Conservation (phyloP, 140 eudicot genomes). For the Stevia rebaudiana region DNA sequence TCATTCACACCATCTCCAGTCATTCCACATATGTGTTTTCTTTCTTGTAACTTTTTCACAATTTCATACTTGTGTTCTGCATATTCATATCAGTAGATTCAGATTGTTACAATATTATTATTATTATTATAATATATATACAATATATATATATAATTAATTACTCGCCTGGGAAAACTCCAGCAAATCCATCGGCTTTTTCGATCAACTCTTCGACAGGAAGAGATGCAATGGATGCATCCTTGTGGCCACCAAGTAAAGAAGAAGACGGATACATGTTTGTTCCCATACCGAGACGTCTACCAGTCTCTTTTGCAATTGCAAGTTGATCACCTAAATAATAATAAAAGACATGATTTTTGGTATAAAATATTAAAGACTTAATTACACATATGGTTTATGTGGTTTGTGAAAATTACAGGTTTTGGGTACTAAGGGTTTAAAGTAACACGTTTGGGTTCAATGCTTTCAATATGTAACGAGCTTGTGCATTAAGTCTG, state of each 20-base stretch:
- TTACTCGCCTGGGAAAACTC: conserved; percentile 37
- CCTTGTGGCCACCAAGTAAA: conserved; percentile 70
- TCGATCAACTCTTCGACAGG: conserved; percentile 75
- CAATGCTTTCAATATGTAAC: no score
- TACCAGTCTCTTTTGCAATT: conserved; percentile 69
- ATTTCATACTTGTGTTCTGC: conserved; percentile 63
- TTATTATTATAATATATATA: no score
- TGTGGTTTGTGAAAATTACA: no score
- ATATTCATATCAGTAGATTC: not conserved
- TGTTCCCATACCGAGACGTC: conserved; percentile 82
- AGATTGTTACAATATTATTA: no score
- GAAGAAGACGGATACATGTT: conserved; percentile 81
- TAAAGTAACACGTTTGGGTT: no score
- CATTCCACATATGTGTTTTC: conserved; percentile 75
- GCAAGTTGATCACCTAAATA: conserved; percentile 62
- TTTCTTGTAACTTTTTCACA: conserved; percentile 60
- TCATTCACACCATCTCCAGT: conserved; percentile 84
- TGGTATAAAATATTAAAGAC: no score
- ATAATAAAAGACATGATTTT: no score
- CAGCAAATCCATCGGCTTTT: conserved; percentile 64
- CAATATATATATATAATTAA: not conserved
- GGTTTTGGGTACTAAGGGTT: no score
- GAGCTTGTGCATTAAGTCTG: no score
- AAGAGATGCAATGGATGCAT: conserved; percentile 50
- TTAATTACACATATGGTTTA: no score